Evolutionary conservation across 2,329 filamentous ascomycete genomes (phyloP), one percentile per base, ranked within the genome.

Genomic region (Exophiala calicioides): DNA sequence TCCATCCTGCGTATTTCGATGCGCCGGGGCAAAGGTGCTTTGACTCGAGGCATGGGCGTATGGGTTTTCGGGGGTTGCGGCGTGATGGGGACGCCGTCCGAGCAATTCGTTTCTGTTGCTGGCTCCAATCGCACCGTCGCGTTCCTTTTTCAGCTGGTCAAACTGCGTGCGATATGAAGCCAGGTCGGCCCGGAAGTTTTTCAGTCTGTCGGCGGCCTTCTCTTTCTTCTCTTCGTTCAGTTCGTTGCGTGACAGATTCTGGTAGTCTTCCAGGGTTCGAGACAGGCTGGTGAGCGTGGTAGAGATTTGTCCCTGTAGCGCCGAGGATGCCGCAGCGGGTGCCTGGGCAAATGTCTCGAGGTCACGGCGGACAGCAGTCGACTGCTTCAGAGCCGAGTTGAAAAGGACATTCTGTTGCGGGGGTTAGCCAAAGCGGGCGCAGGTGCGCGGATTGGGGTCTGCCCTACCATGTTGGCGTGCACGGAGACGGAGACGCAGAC

Each of bases 231-330:
- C 85, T 3, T 86, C 80, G 46, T 95, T 90, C 23, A 95, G 81
- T 68, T 98, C 93, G 61, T 91, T 87, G 57, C 88, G 87, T 1
- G 90, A 86, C 21, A 95, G 81, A 44, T 80, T 79, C 61, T 86
- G 82, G 74, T 98, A 98, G 65, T 96, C 90, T 71, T 96, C 90
- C 56, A 98, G 78, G 1, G 89, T 95, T 52, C 93, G 88, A 35
- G 86, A 81, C 67, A 98, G 90, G 50, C 90, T 82, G 32, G 86
- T 83, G 21, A 94, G 73, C 10, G 87, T 87, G 15, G 83, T 85
- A n/a, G 85, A 85, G 55, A 89, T 81, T 68, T 89, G 86, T 73
- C 75, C 79, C 62, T 85, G 84, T 9, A 86, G 74, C 40, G 81
- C 80, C 35, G 79, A 75, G 30, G 82, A 83, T 37, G 76, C 75